These are phyloP conservation scores for Fusarium kyushuense DNA, from an alignment of 2,329 filamentous ascomycete species.

Conservation along the genomic window DNA sequence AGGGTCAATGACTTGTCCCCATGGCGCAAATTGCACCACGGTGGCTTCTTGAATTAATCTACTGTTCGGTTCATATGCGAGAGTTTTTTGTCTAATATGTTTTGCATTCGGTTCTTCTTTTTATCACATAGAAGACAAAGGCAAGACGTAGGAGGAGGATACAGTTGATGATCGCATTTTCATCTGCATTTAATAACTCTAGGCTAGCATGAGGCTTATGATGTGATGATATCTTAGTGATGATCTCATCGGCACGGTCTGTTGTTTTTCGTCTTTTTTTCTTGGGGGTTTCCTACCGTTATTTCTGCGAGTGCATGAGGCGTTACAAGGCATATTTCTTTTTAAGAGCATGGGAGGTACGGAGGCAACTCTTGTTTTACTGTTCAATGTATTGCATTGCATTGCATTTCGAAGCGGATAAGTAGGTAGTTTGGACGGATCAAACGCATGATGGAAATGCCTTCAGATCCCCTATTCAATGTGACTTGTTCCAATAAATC, in stretches of 20 bases:
- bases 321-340: conserved; percentile 25
- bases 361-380: conserved; percentile 27
- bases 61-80: conserved; percentile 22
- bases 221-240: conserved; percentile 42
- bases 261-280: conserved; percentile 16
- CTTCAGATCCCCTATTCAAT: neutral
- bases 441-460: neutral
- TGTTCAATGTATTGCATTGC: conserved; percentile 10
- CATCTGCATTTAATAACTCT: conserved; percentile 15
- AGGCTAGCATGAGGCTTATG: conserved; percentile 29
- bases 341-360: conserved; percentile 25
- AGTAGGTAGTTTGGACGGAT: conserved; percentile 29
- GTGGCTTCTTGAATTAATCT: conserved; percentile 4
- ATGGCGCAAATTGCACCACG: neutral
- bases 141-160: conserved; percentile 6
- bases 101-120: conserved; percentile 29
- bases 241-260: conserved; percentile 22
- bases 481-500: neutral
- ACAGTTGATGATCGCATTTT: conserved; percentile 16
- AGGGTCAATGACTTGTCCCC: neutral
- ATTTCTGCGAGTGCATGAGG: conserved; percentile 29
- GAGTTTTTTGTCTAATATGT: conserved; percentile 15
- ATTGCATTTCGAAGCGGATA: conserved; percentile 4
- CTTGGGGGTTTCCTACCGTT: conserved; percentile 1
- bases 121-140: conserved; percentile 7